Conservation (phyloP, 306 rosid genomes). For the Cicer chorassanicum region DNA sequence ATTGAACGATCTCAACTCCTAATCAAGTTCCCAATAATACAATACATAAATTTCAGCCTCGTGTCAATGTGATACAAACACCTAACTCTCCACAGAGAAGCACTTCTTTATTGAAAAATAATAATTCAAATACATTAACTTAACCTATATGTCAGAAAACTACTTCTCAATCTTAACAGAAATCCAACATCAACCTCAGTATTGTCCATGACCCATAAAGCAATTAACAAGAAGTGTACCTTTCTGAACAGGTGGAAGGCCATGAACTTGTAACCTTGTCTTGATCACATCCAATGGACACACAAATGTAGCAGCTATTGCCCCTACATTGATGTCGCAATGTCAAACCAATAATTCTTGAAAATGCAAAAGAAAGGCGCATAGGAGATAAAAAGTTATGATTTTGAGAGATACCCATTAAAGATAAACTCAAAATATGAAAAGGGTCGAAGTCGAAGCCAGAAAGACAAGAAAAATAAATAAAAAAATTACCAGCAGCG, state of each 20-base stretch:
- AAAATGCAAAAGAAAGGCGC: neutral
- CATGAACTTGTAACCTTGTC: slow-evolving; percentile 96
- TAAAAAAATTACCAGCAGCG: slow-evolving; percentile 68
- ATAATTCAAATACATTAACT: neutral
- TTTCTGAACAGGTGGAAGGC: slow-evolving; percentile 74
- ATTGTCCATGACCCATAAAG: slow-evolving; percentile 12
- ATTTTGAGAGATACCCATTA: slow-evolving; percentile 47
- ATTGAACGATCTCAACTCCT: slow-evolving; percentile 25
- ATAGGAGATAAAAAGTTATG: neutral
- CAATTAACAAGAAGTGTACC: slow-evolving; percentile 52
- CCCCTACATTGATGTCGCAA: slow-evolving; percentile 56
- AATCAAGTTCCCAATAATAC: slow-evolving; percentile 6
- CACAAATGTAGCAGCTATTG: slow-evolving; percentile 91
- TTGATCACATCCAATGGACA: slow-evolving; percentile 98
- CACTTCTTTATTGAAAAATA: neutral
- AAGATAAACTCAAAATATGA: slow-evolving; percentile 25
- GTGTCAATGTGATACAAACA: slow-evolving; percentile 21
- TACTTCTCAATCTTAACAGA: slow-evolving; percentile 10
- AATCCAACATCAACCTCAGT: slow-evolving; percentile 30
- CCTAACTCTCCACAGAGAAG: slow-evolving; percentile 16
- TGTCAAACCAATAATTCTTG: neutral
- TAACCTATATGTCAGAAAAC: neutral
- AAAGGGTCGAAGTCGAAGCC: slow-evolving; percentile 10
- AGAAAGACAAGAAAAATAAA: neutral
- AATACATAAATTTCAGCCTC: slow-evolving; percentile 14